Base-by-base conservation (phyloP, 2,329 filamentous ascomycete species). In the Arthrinium phaeospermum region DNA sequence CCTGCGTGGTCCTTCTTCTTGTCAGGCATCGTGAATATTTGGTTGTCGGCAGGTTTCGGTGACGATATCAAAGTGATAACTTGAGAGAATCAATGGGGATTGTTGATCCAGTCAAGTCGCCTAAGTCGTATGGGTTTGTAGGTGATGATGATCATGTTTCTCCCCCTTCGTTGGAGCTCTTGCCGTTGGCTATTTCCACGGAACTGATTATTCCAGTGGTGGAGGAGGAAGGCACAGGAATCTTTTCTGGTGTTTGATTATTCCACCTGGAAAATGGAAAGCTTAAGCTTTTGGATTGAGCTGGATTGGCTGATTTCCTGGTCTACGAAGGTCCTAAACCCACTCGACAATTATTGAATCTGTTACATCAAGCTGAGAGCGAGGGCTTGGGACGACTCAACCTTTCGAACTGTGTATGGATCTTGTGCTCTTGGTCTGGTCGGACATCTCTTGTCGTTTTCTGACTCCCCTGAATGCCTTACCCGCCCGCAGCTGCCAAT, bases 231-330 rank as follows among this genome's bases (percentile, higher is more conserved):
- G 51, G 12, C 16, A 7, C 51, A 57, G 34, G 34, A 64, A n/a
- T n/a, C n/a, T 6, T 37, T 41, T 24, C 4, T 13, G 22, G 30
- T 64, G 22, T n/a, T n/a, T 49, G 46, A 41, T 41, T 41, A 41
- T 64, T 64, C 57, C 34, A 41, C 27, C 57, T 64, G 57, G 34
- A 22, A 61, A 64, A 64, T 19, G 19, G 22, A 64, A 64, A 64
- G 57, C 34, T 64, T 64, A 41, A 64, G 2, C 34, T 41, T 64
- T 41, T 64, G 57, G 30, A 22, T 12, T 37, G 30, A 37, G 37
- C 30, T 61, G 30, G 57, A 64, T 41, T 64, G 30, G 4, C 34
- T 64, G 45, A 13, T 3, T 41, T 8, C 37, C 10, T 41, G 22
- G 57, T 41, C 34, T 14, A 41, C 34, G 57, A 64, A 22, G 34